These are phyloP conservation scores for Usnea hakonensis DNA, from an alignment of 495 filamentous ascomycete genomes.

Conservation along the genomic window DNA sequence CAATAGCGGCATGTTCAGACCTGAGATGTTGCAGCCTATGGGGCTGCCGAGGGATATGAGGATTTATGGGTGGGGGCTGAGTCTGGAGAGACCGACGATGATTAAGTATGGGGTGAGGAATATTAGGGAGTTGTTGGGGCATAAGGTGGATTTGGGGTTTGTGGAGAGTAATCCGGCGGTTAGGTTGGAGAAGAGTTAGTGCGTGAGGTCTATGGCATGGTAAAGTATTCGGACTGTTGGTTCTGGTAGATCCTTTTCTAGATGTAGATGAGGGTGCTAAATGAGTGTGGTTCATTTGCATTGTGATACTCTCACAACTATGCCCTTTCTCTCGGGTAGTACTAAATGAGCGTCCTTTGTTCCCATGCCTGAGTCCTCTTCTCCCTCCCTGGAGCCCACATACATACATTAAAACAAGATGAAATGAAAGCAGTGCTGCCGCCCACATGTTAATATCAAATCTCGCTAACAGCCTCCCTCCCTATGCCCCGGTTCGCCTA, in stretches of 20 bases:
- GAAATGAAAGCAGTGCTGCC: neutral
- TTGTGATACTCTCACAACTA: too few species aligned
- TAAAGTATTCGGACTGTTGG: too few species aligned
- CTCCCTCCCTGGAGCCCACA: too few species aligned
- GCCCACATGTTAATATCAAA: too few species aligned
- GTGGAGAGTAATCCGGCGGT: conserved; percentile 78
- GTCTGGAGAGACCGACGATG: conserved; percentile 93
- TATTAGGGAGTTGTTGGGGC: conserved; percentile 77
- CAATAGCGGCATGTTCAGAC: conserved; percentile 96
- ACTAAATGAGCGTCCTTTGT: too few species aligned
- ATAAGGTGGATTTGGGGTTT: conserved; percentile 80
- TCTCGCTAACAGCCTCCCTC: too few species aligned
- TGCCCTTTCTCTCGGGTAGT: too few species aligned
- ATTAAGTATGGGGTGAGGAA: conserved; percentile 75
- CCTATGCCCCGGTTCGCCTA: too few species aligned
- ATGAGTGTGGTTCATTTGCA: neutral
- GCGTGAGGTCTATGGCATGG: too few species aligned
- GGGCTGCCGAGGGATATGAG: conserved; percentile 78
- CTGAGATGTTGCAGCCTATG: conserved; percentile 90
- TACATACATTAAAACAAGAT: too few species aligned
- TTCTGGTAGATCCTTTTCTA: too few species aligned
- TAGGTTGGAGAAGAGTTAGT: conserved; percentile 50
- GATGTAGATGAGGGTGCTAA: neutral
- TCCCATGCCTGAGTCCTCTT: too few species aligned
- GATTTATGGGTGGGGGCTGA: conserved; percentile 87